Evolutionary conservation across 2,329 filamentous ascomycete genomes (phyloP), one percentile per base, ranked within the genome.

Genomic region (Orbilia brochopaga): DNA sequence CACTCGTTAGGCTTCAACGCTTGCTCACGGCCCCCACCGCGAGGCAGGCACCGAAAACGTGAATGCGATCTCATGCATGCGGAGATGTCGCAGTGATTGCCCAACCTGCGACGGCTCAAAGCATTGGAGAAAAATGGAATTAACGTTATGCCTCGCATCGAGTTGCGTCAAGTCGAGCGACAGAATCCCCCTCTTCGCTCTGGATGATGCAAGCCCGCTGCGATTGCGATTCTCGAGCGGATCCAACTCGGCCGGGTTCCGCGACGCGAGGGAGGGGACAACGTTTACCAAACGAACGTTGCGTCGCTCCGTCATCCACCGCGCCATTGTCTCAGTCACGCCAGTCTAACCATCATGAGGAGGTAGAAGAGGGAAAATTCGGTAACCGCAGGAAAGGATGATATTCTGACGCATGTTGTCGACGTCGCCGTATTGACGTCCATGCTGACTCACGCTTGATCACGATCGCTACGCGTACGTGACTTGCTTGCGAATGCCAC

Each of bases 1-100:
- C 54, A 40, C 40, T 35, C 19, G 15, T 50, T 56, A 70, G 66
- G 66, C 66, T 64, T 70, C 66, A 64, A 23, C 19, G 13, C 17
- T 13, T 8, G 27, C 27, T 32, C 27, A 32, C 40, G 30, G 27
- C 13, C 32, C 13, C 46, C 17, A 59, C 27, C 21, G 21, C 24
- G 58, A 70, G 58, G 53, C 58, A 70, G 58, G 53, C 58, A 56
- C 24, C 56, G 24, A 56, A 35, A 60, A 52, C 30, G 37, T 62
- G 42, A 53, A 51, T 24, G 51, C 56, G 52, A 69, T 62, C 56
- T 61, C 53, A 62, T 21, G 19, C 44, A 21, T 48, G 37, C 37
- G n/a, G 11, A 42, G 32, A 37, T 37, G 13, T 37, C 32, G 13
- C 32, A 37, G 32, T 42, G 37, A 42, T 48, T 10, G 8, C 21